Evolutionary conservation across 768 basidiomycete species (phyloP).

Genomic region (Pleurotus tuber-regium): DNA sequence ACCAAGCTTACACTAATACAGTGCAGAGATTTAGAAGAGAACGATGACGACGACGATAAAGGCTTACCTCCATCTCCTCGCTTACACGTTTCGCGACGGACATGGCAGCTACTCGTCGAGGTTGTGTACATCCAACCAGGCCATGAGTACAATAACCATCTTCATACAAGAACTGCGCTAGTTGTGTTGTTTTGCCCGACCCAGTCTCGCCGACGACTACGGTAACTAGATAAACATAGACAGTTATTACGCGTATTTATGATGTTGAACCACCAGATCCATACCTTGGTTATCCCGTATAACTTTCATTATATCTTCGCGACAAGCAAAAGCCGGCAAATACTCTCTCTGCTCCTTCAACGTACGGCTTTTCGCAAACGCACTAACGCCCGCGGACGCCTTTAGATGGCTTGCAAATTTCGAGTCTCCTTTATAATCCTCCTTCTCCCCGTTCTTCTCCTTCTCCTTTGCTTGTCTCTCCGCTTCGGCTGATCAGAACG

Average conservation of each 20-base stretch:
- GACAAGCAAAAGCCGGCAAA: constrained; percentile 94
- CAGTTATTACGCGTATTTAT: constrained; percentile 5
- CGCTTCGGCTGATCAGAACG: constrained; percentile 37
- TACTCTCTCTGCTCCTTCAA: constrained; percentile 96
- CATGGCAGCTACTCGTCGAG: constrained; percentile 98
- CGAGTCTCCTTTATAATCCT: constrained; percentile 88
- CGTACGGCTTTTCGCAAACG: constrained; percentile 78
- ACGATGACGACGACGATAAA: neutral
- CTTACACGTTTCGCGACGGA: constrained; percentile 99
- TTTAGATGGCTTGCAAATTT: constrained; percentile 97
- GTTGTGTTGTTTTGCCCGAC: constrained; percentile 97
- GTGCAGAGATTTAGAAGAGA: constrained; percentile 8
- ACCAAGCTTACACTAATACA: constrained; percentile 85
- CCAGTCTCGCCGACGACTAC: constrained; percentile 99
- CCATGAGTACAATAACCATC: constrained; percentile 92
- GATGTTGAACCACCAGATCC: constrained; percentile 11
- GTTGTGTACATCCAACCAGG: constrained; percentile 95
- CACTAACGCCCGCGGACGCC: constrained; percentile 69
- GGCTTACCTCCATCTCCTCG: constrained; percentile 93
- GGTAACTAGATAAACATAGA: constrained; percentile 61
- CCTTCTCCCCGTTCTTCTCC: constrained; percentile 54
- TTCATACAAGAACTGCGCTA: constrained; percentile 94
- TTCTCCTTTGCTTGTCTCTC: constrained; percentile 48
- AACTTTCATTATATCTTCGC: constrained; percentile 86
- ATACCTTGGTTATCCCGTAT: constrained; percentile 94